Base-by-base conservation (phyloP, 2,329 filamentous ascomycete genomes). In the Didymella lethalis region DNA sequence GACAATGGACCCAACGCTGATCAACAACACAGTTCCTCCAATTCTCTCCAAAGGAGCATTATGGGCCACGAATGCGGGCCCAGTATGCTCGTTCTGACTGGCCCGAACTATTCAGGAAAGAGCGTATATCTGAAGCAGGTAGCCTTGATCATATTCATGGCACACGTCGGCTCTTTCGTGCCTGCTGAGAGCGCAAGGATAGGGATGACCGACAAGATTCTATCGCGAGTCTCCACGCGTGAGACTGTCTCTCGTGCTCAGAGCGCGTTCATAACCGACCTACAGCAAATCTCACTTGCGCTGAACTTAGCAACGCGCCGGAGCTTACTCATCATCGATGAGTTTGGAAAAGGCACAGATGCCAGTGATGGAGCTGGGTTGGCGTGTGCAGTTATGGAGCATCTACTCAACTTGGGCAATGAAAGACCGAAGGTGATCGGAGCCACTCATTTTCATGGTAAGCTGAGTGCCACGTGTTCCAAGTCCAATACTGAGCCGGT, bases 101-200 rank as follows among this genome's bases (percentile, higher is more conserved):
- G 95, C 0, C 93, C 95, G 4, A 99, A 99, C 68, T 96, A 95
- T 74, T 98, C 95, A 0, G 95, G 95, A 0, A 99, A 99, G 77
- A 98, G 93, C 67, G 87, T 98, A 0, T 98, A 97, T 76, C 84
- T 98, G 72, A 99, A 96, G 76, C 94, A 99, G 75, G 86, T 92
- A 31, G 95, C 93, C 4, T 80, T 97, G 48, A 95, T 97, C 58
- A 88, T 96, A 14, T 97, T 95, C 72, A 85, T 99, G 76, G 92
- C 95, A 0, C 95, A 99, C 72, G 86, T 97, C 52, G 95, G 95
- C 50, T 82, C 92, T 74, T 98, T 91, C 73, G 91, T 99, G 1
- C 94, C 95, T 1, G 94, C 93, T 1, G 83, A 88, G 16, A 81
- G 78, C 28, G 94, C 93, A 8, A 85, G 78, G 0, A 89, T 99